Base-by-base conservation (phyloP, 73 alveolate species). In the Uronychia setigera region DNA sequence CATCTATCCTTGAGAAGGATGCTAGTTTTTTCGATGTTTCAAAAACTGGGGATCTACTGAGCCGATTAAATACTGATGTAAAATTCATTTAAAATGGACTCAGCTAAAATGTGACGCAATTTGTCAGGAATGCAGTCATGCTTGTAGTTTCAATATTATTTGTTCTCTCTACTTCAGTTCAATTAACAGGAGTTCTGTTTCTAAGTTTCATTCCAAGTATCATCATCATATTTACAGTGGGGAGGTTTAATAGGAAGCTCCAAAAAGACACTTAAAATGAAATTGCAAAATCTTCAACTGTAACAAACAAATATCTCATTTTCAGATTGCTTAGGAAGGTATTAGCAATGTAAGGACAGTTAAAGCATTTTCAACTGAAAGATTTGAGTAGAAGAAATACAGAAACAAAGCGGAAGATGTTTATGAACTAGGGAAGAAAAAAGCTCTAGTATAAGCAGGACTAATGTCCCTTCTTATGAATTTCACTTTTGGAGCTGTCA, bases 291-390 rank as follows among this genome's bases (percentile, higher is more conserved):
- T 11, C 67, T 11, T 46, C 67, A 46, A 19, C 67, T 46, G 67
- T 46, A 46, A 46, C n/a, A 19, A 46, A 46, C 27, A n/a, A 79
- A n/a, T n/a, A n/a, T n/a, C n/a, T 33, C 59, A 79, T 67, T n/a
- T 75, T 0, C 34, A 78, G 27, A 26, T 88, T 27, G 94, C 94
- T 46, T 87, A 88, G 58, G 94, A 88, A 35, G 31, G 85, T 1
- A 78, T 87, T 74, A 80, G 89, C 29, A 87, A 87, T 58, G 35
- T 80, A n/a, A 80, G 93, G 74, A 87, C 93, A 5, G 93, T 87
- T 1, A 87, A 87, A 31, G 93, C 93, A 0, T 87, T 87, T 74
- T 80, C 93, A 26, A 87, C 81, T 74, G 93, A 87, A 34, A 26
- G 9, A 26, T 80, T 80, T 29, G 93, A 87, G 75, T 13, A 46